These are phyloP conservation scores for Stenogyne calaminthoides DNA, from an alignment of 305 asterid species.

Conservation along the genomic window DNA sequence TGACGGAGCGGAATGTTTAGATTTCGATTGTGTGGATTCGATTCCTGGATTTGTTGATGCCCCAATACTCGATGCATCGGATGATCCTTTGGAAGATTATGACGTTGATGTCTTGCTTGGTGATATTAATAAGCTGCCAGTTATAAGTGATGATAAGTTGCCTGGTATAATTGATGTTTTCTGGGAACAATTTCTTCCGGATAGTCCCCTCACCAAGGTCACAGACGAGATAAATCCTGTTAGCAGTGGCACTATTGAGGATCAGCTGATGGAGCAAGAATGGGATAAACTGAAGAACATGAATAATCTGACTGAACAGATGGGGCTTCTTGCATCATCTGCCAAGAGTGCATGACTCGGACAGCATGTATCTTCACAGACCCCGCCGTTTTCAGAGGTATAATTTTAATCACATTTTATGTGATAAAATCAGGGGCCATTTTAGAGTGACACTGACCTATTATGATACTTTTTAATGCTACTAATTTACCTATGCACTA, in stretches of 20 bases:
- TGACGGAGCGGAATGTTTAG: slow-evolving; percentile 38
- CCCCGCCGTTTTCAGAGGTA: slow-evolving; percentile 27
- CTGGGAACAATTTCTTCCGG: slow-evolving; percentile 85
- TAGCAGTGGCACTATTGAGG: slow-evolving; percentile 34
- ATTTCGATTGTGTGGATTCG: slow-evolving; percentile 37
- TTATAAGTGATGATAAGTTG: slow-evolving; percentile 61
- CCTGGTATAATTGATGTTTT: slow-evolving; percentile 74
- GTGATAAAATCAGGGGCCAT: not conserved
- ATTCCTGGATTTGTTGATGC: slow-evolving; percentile 50
- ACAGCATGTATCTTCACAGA: slow-evolving; percentile 14
- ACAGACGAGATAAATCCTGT: slow-evolving; percentile 46
- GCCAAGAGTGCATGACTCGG: slow-evolving; percentile 37
- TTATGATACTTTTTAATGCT: slow-evolving; percentile 6
- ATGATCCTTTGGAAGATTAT: slow-evolving; percentile 48
- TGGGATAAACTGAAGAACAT: slow-evolving; percentile 46
- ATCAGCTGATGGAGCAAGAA: slow-evolving; percentile 40
- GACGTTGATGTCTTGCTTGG: slow-evolving; percentile 54
- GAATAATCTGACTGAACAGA: slow-evolving; percentile 47
- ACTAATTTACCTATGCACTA: not conserved
- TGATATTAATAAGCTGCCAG: slow-evolving; percentile 63
- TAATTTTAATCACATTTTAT: slow-evolving; percentile 16
- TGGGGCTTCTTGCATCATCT: slow-evolving; percentile 57
- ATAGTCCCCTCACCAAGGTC: slow-evolving; percentile 50
- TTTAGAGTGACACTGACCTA: not conserved
- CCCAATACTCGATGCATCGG: slow-evolving; percentile 38